Conservation (phyloP, 805 yeast genomes). For the Spathaspora gorwiae region DNA sequence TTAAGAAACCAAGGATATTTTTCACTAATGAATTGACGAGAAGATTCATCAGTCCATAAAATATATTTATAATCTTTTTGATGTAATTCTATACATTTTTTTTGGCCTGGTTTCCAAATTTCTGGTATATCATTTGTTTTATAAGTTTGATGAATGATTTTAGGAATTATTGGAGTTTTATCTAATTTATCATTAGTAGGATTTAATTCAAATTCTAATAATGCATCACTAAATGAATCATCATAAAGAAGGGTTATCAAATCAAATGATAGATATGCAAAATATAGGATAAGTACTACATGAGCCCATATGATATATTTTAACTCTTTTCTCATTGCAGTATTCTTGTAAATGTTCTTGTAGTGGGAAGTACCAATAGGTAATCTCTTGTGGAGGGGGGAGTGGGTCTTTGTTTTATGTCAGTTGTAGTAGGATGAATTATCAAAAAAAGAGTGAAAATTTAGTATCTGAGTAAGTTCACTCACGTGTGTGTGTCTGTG, state of each 20-base stretch:
- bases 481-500: not conserved
- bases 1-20: slow-evolving; percentile 82
- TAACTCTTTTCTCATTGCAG: slow-evolving; percentile 58
- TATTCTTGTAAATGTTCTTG: not conserved
- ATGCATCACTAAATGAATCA: slow-evolving; percentile 61
- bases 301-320: slow-evolving; percentile 60
- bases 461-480: too few relatives aligned
- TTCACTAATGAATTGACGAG: slow-evolving; percentile 71
- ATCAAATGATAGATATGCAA: slow-evolving; percentile 65
- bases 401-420: too few relatives aligned
- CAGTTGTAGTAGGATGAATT: too few relatives aligned
- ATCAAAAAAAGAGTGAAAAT: too few relatives aligned
- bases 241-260: slow-evolving; percentile 70
- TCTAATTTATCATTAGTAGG: slow-evolving; percentile 42
- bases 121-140: slow-evolving; percentile 76
- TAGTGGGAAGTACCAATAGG: not conserved
- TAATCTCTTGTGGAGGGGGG: too few relatives aligned
- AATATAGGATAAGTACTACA: slow-evolving; percentile 45
- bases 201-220: slow-evolving; percentile 58
- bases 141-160: slow-evolving; percentile 90
- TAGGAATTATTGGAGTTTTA: slow-evolving; percentile 62
- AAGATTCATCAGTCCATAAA: slow-evolving; percentile 85
- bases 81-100: slow-evolving; percentile 69
- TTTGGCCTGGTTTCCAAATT: slow-evolving; percentile 74
- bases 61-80: slow-evolving; percentile 79